Conservation (phyloP, 495 filamentous ascomycete species). For the Penicillium coprophilum region DNA sequence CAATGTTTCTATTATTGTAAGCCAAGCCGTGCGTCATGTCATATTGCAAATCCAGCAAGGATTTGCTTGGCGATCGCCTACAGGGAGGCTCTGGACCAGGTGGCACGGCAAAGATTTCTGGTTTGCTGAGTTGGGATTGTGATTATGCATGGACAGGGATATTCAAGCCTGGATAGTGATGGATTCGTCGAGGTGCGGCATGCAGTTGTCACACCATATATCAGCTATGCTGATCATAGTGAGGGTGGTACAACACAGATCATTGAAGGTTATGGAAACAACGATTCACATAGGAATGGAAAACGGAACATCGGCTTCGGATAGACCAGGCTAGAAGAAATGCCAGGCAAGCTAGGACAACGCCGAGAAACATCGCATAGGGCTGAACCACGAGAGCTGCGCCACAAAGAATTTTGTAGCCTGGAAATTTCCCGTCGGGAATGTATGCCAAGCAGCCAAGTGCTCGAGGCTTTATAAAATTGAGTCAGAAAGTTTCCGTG, state of each 20-base stretch:
- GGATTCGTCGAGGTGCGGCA: not conserved
- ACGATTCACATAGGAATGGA: not conserved
- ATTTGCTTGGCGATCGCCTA: not conserved
- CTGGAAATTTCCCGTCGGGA: not conserved
- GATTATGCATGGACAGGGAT: conserved; percentile 3
- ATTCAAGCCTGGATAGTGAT: not conserved
- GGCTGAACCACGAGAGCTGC: conserved; percentile 5
- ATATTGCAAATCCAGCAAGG: not conserved
- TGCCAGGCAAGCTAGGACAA: not conserved
- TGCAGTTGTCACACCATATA: conserved; percentile 1
- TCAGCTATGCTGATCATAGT: not conserved
- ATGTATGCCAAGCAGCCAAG: conserved; percentile 9
- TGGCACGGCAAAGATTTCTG: not conserved
- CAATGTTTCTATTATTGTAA: not conserved
- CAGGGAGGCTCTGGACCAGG: not conserved
- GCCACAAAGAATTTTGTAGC: not conserved
- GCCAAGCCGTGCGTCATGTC: not conserved
- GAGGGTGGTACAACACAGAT: not conserved
- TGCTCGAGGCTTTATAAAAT: not conserved
- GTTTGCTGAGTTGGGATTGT: not conserved
- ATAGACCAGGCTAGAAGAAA: conserved; percentile 2
- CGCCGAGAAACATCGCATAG: conserved; percentile 5
- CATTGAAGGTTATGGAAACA: not conserved
- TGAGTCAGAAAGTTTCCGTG: not conserved
- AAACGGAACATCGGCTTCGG: not conserved